Evolutionary conservation across 441 rosid genomes (phyloP).

Genomic region (Metrosideros polymorpha): DNA sequence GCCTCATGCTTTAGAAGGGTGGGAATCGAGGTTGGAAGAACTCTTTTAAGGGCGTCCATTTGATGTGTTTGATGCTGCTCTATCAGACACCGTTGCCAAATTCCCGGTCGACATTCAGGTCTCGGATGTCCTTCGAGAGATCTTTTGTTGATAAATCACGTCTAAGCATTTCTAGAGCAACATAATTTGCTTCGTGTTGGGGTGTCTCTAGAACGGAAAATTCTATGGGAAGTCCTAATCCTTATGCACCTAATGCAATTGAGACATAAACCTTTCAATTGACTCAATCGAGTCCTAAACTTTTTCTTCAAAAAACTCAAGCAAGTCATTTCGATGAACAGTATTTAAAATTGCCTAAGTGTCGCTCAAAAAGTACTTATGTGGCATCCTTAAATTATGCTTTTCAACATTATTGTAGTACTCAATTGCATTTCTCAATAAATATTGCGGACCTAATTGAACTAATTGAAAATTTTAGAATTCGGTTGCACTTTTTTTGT

Average conservation of each 20-base stretch:
- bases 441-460: not conserved
- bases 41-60: slow-evolving; percentile 68
- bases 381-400: not conserved
- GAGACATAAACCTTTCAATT: not conserved
- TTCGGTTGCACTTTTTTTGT: not conserved
- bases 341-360: not conserved
- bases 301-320: not conserved
- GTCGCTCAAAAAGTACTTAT: not conserved
- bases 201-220: not conserved
- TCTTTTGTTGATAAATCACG: not conserved
- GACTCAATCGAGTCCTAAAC: not conserved
- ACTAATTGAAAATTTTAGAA: not conserved
- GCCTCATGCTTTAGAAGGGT: slow-evolving; percentile 71
- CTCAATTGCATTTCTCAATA: not conserved
- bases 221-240: not conserved
- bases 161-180: not conserved
- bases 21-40: slow-evolving; percentile 81
- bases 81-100: slow-evolving; percentile 60
- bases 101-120: slow-evolving; percentile 91
- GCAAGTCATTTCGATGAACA: not conserved
- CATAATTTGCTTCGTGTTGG: not conserved
- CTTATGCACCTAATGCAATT: not conserved
- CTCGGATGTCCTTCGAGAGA: not conserved
- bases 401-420: not conserved
- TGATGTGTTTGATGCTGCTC: slow-evolving; percentile 83